Conservation (phyloP, 164 flowering plant species). For the Hamamelis virginiana region DNA sequence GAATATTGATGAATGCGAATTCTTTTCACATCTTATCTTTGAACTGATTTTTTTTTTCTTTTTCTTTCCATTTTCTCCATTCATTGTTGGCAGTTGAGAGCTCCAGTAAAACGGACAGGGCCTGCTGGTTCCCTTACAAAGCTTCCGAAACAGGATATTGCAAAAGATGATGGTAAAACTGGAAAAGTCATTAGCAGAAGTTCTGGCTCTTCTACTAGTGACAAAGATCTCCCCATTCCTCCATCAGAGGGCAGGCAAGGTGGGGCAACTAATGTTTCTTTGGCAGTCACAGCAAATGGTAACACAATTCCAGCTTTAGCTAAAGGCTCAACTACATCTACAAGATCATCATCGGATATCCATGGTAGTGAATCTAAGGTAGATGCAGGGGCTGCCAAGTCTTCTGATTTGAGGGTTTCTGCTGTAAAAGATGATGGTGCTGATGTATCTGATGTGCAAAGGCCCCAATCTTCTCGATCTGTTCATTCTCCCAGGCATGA, state of each 20-base stretch:
- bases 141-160: slow-evolving; percentile 50
- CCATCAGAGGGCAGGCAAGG: slow-evolving; percentile 43
- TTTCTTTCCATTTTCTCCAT: background rate
- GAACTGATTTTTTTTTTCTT: background rate
- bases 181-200: slow-evolving; percentile 50
- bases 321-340: slow-evolving; percentile 37
- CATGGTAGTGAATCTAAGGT: slow-evolving; percentile 38
- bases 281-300: slow-evolving; percentile 46
- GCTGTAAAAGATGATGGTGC: slow-evolving; percentile 46
- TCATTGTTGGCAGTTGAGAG: slow-evolving; percentile 44
- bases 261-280: slow-evolving; percentile 34
- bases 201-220: slow-evolving; percentile 39
- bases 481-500: slow-evolving; percentile 71
- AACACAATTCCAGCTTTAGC: slow-evolving; percentile 27
- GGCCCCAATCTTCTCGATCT: slow-evolving; percentile 45
- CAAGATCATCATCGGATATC: slow-evolving; percentile 37
- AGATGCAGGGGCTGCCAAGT: slow-evolving; percentile 44
- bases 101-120: slow-evolving; percentile 43
- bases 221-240: slow-evolving; percentile 42
- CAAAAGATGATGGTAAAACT: slow-evolving; percentile 68
- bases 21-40: background rate
- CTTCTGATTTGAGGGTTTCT: slow-evolving; percentile 41
- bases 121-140: slow-evolving; percentile 53
- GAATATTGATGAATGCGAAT: background rate
- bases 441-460: slow-evolving; percentile 47